A percentile compares a stretch with the other conserved stretches of the same genome.
These are phyloP conservation scores for Aspergillus campestris DNA, from an alignment of 495 filamentous ascomycete genomes.

Conservation along the genomic window DNA sequence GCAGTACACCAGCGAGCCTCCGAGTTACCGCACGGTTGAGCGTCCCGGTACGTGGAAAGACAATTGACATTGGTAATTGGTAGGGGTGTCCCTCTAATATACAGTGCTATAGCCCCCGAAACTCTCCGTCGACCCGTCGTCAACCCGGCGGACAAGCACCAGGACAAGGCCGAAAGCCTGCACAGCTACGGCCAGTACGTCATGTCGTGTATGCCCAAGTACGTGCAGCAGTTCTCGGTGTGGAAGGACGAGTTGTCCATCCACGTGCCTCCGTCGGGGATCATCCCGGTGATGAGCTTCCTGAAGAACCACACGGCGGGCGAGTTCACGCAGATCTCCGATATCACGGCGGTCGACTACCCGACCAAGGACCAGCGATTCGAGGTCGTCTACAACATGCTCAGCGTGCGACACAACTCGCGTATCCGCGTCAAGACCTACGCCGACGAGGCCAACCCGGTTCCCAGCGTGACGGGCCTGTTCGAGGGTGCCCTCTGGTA, in stretches of 20 bases:
- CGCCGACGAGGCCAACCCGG: slow-evolving; percentile 90
- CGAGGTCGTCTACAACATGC: slow-evolving; percentile 95
- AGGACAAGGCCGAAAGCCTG: slow-evolving; percentile 70
- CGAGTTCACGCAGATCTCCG: slow-evolving; percentile 87
- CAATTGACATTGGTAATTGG: not conserved
- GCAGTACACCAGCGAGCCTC: slow-evolving; percentile 35
- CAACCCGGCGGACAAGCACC: slow-evolving; percentile 89
- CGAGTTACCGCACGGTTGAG: slow-evolving; percentile 61
- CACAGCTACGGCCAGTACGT: slow-evolving; percentile 95
- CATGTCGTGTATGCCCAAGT: slow-evolving; percentile 93
- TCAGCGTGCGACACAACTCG: slow-evolving; percentile 91
- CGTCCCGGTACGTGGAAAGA: slow-evolving; percentile 46
- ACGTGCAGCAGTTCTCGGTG: slow-evolving; percentile 97
- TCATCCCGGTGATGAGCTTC: slow-evolving; percentile 88
- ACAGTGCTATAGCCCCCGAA: slow-evolving; percentile 37
- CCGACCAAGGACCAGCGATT: slow-evolving; percentile 91
- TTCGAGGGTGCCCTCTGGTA: slow-evolving; percentile 99
- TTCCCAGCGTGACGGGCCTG: slow-evolving; percentile 75
- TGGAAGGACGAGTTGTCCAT: slow-evolving; percentile 99
- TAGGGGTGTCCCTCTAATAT: slow-evolving; percentile 12
- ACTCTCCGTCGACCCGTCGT: slow-evolving; percentile 70
- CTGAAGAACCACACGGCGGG: slow-evolving; percentile 96
- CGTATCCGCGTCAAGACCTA: slow-evolving; percentile 98
- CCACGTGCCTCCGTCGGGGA: slow-evolving; percentile 78
- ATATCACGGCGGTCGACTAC: slow-evolving; percentile 92